These are phyloP conservation scores for Tardiomyces depauwii DNA, from an alignment of 1,139 yeast species.

Conservation along the genomic window DNA sequence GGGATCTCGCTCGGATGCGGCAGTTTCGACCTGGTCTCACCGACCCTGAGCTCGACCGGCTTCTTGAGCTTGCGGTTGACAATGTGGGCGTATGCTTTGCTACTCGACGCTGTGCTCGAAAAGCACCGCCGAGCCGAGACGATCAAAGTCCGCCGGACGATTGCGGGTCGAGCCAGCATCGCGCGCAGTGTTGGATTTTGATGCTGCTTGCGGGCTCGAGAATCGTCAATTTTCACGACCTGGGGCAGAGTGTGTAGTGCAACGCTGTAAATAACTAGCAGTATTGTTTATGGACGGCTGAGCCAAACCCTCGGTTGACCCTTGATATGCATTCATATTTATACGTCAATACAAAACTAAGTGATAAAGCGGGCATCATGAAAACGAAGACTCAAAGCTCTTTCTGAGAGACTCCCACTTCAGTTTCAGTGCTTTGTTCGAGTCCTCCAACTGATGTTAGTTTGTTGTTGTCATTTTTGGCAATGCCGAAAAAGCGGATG, in stretches of 20 bases:
- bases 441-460: background rate
- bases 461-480: background rate
- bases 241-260: no score
- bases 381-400: background rate
- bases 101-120: background rate
- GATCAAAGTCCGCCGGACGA: no score
- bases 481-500: background rate
- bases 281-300: no score
- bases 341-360: no score
- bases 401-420: background rate
- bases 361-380: no score
- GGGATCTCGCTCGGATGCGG: conserved; percentile 13
- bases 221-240: no score
- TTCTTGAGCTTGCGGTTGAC: conserved; percentile 20
- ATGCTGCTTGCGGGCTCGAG: no score
- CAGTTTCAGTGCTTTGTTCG: background rate
- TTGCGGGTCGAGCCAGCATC: no score
- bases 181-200: no score
- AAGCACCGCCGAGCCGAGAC: background rate
- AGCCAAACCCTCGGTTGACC: no score
- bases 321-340: no score
- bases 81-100: conserved; percentile 19
- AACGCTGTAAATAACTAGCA: no score
- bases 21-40: conserved; percentile 22
- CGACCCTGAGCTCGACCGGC: conserved; percentile 18